Percentiles rank a stretch among this genome's conserved stretches.
These are phyloP conservation scores for Hymenoscyphus infarciens DNA, from an alignment of 2,329 filamentous ascomycete species.

Conservation along the genomic window DNA sequence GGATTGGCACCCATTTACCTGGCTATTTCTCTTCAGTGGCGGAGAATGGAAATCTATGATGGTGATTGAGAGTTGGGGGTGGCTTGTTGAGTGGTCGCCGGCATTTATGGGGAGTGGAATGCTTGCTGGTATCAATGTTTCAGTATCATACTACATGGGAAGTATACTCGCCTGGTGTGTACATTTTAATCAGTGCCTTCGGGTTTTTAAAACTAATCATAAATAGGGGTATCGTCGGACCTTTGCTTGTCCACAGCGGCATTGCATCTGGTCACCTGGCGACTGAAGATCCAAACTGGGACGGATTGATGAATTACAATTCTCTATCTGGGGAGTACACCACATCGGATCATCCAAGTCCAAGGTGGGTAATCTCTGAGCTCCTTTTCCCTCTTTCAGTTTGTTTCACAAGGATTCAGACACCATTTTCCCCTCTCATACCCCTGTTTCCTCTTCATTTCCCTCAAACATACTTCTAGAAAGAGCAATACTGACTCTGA, in stretches of 20 bases:
- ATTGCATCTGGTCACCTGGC: constrained; percentile 36
- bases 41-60: constrained; percentile 31
- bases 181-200: constrained; percentile 39
- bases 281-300: constrained; percentile 39
- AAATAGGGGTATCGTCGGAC: neutral
- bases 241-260: constrained; percentile 24
- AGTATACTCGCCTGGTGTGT: constrained; percentile 44
- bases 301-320: constrained; percentile 39
- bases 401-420: no score
- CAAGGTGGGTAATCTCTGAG: constrained; percentile 18
- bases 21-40: neutral
- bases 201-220: neutral
- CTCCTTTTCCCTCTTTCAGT: no score
- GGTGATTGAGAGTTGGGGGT: constrained; percentile 59
- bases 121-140: constrained; percentile 51
- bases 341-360: constrained; percentile 39
- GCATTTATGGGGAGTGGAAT: constrained; percentile 56
- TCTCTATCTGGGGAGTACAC: constrained; percentile 41
- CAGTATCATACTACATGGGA: constrained; percentile 54
- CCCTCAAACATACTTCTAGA: no score
- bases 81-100: constrained; percentile 56
- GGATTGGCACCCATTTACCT: constrained; percentile 9
- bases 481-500: no score
- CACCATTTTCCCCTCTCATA: no score
- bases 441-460: no score